Evolutionary conservation across 1,284 basidiomycete species (phyloP).

Genomic region (Ustilago hordei): DNA sequence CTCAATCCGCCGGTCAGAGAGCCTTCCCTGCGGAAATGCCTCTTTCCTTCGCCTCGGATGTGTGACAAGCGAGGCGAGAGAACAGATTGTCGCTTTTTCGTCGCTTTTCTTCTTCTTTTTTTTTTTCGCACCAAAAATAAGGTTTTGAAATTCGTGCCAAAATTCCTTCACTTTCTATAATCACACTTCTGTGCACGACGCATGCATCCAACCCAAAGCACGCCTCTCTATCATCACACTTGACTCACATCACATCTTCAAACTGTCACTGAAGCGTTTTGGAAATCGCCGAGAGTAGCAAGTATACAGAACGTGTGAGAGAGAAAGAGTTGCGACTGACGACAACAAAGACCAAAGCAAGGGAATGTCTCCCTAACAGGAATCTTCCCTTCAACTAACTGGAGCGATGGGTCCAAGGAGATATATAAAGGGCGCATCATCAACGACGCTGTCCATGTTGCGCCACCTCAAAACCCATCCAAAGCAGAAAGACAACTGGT

Average conservation of each 20-base stretch:
- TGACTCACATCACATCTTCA: too few relatives aligned
- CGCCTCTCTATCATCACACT: conserved; percentile 5
- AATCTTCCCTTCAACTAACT: too few relatives aligned
- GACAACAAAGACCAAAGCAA: background rate
- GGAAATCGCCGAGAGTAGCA: background rate
- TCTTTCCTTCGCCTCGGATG: background rate
- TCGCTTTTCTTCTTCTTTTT: background rate
- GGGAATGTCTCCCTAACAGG: too few relatives aligned
- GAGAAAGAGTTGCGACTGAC: background rate
- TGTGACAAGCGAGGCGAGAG: background rate
- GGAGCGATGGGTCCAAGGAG: background rate
- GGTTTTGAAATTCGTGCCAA: background rate
- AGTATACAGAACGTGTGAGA: background rate
- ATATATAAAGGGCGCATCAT: background rate
- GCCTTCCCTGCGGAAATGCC: background rate
- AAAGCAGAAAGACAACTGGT: conserved; percentile 45
- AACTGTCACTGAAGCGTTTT: too few relatives aligned
- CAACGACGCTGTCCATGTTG: conserved; percentile 19
- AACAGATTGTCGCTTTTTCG: background rate
- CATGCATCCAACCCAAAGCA: background rate
- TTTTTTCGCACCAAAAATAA: background rate
- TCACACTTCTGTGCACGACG: conserved; percentile 1
- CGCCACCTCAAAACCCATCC: conserved; percentile 31
- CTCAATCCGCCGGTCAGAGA: background rate
- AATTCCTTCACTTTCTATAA: background rate